Conservation (phyloP, 1,139 yeast genomes). For the Geotrichum restrictum region DNA sequence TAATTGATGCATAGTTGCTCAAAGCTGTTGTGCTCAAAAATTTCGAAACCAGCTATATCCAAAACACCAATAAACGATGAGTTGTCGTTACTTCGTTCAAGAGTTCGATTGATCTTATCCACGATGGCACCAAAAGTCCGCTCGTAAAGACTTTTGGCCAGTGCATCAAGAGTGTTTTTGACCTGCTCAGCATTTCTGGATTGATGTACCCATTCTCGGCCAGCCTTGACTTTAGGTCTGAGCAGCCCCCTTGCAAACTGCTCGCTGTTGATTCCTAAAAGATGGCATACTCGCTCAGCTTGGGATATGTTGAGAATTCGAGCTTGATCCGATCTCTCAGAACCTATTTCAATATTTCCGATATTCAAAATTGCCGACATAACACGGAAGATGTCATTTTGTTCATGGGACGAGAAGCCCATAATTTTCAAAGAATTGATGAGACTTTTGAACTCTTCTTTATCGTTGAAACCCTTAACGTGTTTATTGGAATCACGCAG, state of each 20-base stretch:
- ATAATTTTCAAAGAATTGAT: constrained; percentile 66
- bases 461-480: constrained; percentile 72
- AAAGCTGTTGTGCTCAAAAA: constrained; percentile 83
- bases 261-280: constrained; percentile 60
- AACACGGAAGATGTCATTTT: constrained; percentile 56
- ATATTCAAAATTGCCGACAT: constrained; percentile 77
- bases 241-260: constrained; percentile 59
- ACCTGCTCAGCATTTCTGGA: constrained; percentile 80
- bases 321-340: constrained; percentile 74
- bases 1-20: constrained; percentile 96
- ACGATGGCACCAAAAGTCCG: constrained; percentile 76
- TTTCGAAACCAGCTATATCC: constrained; percentile 97
- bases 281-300: constrained; percentile 52
- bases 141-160: constrained; percentile 84
- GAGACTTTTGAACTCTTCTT: constrained; percentile 58
- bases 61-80: constrained; percentile 81
- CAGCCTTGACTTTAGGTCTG: constrained; percentile 86
- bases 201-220: constrained; percentile 78
- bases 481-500: constrained; percentile 52
- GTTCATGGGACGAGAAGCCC: constrained; percentile 61
- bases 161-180: constrained; percentile 75
- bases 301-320: constrained; percentile 54
- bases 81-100: constrained; percentile 44
- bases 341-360: constrained; percentile 76
- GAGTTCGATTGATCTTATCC: constrained; percentile 66